Evolutionary conservation across 768 basidiomycete genomes (phyloP).

Genomic region (Termitomyces sp.): DNA sequence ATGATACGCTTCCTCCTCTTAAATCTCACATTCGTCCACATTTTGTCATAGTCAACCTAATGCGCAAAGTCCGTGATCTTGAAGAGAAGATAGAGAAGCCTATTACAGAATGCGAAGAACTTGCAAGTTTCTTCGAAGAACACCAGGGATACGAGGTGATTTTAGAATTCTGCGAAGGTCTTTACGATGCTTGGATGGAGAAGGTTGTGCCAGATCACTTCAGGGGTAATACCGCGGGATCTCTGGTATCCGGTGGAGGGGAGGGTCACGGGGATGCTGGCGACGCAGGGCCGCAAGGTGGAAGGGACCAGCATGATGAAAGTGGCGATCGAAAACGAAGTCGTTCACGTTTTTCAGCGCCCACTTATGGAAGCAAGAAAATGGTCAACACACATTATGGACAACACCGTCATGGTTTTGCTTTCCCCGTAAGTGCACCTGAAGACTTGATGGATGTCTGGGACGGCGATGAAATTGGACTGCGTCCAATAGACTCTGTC

Average conservation of each 20-base stretch:
- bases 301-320: background rate
- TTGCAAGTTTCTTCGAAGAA: background rate
- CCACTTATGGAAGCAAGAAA: background rate
- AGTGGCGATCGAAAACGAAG: background rate
- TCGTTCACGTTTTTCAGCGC: background rate
- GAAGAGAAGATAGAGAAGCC: background rate
- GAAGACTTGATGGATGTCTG: background rate
- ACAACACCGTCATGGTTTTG: background rate
- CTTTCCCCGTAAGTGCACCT: background rate
- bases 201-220: background rate
- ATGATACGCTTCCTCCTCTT: background rate
- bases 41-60: background rate
- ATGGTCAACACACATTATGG: background rate
- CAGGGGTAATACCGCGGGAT: background rate
- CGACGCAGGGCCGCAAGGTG: background rate
- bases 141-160: background rate
- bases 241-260: background rate
- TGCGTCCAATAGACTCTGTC: background rate
- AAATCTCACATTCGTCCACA: background rate
- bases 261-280: background rate
- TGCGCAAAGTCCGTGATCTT: background rate
- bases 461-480: background rate
- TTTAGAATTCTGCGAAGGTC: background rate
- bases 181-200: background rate
- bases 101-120: background rate